Evolutionary conservation across 352 stramenopile genomes (phyloP).

Genomic region (Globisporangium recalcitrans): DNA sequence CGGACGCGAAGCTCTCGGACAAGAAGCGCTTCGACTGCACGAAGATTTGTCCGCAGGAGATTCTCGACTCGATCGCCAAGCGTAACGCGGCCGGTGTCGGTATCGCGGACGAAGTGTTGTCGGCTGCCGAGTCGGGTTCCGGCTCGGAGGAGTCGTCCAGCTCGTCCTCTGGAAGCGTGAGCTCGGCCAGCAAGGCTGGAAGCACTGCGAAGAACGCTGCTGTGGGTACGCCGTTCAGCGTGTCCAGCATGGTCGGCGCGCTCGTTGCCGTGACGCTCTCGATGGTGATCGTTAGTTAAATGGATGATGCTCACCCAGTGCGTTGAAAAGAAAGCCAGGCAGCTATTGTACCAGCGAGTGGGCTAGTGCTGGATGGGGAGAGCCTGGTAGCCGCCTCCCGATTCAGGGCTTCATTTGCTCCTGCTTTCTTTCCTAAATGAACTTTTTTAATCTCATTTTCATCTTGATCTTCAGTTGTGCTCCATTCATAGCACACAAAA

Average conservation of each 20-base stretch:
- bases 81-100: conserved; percentile 47
- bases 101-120: conserved; percentile 53
- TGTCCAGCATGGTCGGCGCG: conserved; percentile 1
- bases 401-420: neutral
- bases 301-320: neutral
- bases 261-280: conserved; percentile 6
- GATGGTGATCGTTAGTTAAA: conserved; percentile 10
- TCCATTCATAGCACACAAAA: neutral
- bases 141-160: conserved; percentile 13
- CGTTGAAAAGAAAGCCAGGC: neutral
- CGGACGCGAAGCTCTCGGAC: conserved; percentile 40
- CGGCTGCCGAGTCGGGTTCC: conserved; percentile 25
- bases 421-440: neutral
- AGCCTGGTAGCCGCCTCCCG: too few relatives aligned
- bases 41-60: conserved; percentile 61
- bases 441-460: conserved; percentile 7
- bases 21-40: conserved; percentile 73
- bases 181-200: conserved; percentile 11
- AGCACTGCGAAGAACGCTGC: conserved; percentile 12
- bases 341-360: neutral
- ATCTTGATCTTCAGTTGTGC: neutral
- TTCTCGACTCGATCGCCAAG: conserved; percentile 55
- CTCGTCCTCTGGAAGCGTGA: conserved; percentile 1
- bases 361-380: too few relatives aligned
- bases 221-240: neutral